Base-by-base conservation (phyloP, 345 rosid species). In the Hypericum perforatum region DNA sequence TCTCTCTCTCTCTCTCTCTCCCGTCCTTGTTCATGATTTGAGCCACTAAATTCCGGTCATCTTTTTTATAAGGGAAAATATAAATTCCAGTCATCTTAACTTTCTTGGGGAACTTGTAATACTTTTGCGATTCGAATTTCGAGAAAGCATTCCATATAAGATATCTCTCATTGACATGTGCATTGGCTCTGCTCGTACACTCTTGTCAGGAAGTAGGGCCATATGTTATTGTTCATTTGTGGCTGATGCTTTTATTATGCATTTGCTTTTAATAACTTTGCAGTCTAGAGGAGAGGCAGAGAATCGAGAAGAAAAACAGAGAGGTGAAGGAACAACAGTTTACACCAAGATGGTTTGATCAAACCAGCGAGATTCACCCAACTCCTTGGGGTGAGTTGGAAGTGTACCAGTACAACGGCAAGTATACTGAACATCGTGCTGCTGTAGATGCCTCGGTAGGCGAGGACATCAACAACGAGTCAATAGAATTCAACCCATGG, bases 301-400 rank as follows among this genome's bases (percentile, higher is more conserved):
- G 90, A 61, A 85, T 81, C 0, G 90, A 82, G 54, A 82, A 80
- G 74, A 78, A 75, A 64, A 56, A 59, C n/a, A 63, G 90, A 29
- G 90, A 85, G 65, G 74, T 78, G 8, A 71, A 76, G 44, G 80
- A 70, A 16, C 76, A 82, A 7, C 70, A 76, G 46, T 82, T 82
- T 52, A 61, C 60, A 0, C 84, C 95, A 36, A 75, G 74, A 76
- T 82, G 90, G 87, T 85, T 85, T 29, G 87, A 82, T 64, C 56
- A 73, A 22, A 82, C 82, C 0, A 80, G 80, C 3, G 88, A 82
- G 67, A 57, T 78, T 38, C 64, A 81, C 12, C 16, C 82, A 10
- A 82, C 85, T 9, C 90, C 85, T 16, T 82, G 87, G 85, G 88
- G 82, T 56, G 91, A 80, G 57, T 41, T 86, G 63, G 90, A 78